Evolutionary conservation across 2,329 filamentous ascomycete genomes (phyloP), one percentile per base, ranked within the genome.

Genomic region (Grosmannia huntii): DNA sequence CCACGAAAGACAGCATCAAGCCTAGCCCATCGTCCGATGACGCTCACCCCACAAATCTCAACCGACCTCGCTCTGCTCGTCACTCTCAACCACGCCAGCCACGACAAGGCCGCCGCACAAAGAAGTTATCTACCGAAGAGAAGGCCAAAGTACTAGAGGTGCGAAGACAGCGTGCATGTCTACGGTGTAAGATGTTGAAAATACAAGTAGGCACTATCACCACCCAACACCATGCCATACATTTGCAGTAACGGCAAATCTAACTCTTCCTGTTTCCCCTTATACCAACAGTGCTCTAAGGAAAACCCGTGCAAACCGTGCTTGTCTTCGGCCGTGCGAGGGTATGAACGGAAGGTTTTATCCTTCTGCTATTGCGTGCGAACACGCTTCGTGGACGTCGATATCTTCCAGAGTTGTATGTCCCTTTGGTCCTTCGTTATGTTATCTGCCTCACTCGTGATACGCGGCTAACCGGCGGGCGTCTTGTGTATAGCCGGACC

Each of bases 331-430:
- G 66, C 66, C 16, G 63, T 66, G 41, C 61, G 59, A 23, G 65
- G 65, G 0, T 63, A 58, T 23, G 64, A 65, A 60, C 63, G 65
- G 44, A 68, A 65, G 56, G 66, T 67, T 0, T 50, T 68, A 55
- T 66, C 65, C 0, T 68, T 66, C 46, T 66, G 65, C 60, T 68
- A 65, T 64, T 68, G 65, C 59, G 64, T 68, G 16, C 61, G 66
- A 10, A 67, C 66, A 6, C 61, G 64, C 12, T 68, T 67, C 57
- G 60, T 56, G 59, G 66, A 68, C 55, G 64, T 68, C 50, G 65
- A 69, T 60, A 68, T 68, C 50, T 67, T 66, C 28, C 60, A 61
- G 10, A 60, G 55, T 19, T 57, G 62, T 62, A 31, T 38, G 61
- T 53, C 19, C 16, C 19, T n/a, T 1, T 5, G 7, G 5, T 16